These are phyloP conservation scores for Clarireedia paspali DNA, from an alignment of 2,329 filamentous ascomycete species.

Conservation along the genomic window DNA sequence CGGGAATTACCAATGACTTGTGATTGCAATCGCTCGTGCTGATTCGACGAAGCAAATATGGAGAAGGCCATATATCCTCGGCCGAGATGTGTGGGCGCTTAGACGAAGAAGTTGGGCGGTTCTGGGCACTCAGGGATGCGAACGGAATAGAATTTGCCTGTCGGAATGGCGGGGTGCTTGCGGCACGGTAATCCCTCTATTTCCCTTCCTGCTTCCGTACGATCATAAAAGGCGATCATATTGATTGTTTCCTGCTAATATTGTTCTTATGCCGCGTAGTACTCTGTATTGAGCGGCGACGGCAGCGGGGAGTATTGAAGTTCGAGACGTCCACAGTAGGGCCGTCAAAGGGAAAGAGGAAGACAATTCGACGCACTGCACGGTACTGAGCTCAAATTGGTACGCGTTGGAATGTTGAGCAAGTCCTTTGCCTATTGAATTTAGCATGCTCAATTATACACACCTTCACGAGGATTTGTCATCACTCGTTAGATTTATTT, in stretches of 20 bases:
- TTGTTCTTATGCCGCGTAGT: neutral
- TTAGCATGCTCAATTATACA: constrained; percentile 8
- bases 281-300: neutral
- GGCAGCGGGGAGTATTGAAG: neutral
- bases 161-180: neutral
- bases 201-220: neutral
- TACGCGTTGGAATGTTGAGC: constrained; percentile 1
- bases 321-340: too few species aligned
- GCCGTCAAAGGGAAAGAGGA: too few species aligned
- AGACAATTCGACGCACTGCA: too few species aligned
- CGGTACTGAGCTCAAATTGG: neutral
- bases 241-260: neutral
- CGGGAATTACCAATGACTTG: constrained; percentile 4
- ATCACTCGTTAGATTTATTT: constrained; percentile 6
- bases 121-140: constrained; percentile 1
- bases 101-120: constrained; percentile 9
- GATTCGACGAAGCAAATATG: constrained; percentile 13
- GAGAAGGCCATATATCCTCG: neutral
- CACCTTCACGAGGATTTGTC: neutral
- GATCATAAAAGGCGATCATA: constrained; percentile 8
- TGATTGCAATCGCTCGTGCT: constrained; percentile 7
- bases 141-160: neutral
- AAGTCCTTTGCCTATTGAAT: constrained; percentile 4
- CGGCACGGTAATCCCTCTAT: neutral
- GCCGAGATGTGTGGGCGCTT: constrained; percentile 17